Conservation (phyloP, 495 filamentous ascomycete species). For the Podospora pseudopauciseta region DNA sequence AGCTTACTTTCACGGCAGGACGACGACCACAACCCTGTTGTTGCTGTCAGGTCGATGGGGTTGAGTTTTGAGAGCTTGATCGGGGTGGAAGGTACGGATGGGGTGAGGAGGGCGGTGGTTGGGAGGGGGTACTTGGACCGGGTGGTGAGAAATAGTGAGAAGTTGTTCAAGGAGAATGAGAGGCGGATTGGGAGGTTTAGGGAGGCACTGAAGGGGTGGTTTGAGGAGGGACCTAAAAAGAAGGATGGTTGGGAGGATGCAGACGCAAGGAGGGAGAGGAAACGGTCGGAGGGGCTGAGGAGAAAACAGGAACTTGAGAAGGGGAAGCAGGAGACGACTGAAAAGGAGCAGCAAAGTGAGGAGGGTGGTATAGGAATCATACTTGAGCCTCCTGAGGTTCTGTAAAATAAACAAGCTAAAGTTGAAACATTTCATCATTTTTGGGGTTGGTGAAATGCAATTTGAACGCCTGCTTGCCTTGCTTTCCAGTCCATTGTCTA, state of each 20-base stretch:
- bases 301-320: slow-evolving; percentile 40
- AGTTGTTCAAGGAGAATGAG: slow-evolving; percentile 70
- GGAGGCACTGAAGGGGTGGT: slow-evolving; percentile 36
- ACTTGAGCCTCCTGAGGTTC: slow-evolving; percentile 17
- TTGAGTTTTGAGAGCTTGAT: slow-evolving; percentile 75
- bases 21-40: slow-evolving; percentile 56
- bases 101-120: slow-evolving; percentile 42
- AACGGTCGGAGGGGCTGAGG: slow-evolving; percentile 58
- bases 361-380: slow-evolving; percentile 3
- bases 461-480: slow-evolving; percentile 7
- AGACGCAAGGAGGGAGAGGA: slow-evolving; percentile 54
- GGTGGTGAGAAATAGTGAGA: slow-evolving; percentile 66
- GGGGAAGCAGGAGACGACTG: slow-evolving; percentile 19
- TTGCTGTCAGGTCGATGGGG: slow-evolving; percentile 77
- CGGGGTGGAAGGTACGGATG: slow-evolving; percentile 48
- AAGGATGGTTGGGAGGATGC: slow-evolving; percentile 54
- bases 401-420: slow-evolving; percentile 13
- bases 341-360: not conserved
- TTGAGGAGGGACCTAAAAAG: slow-evolving; percentile 22
- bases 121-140: slow-evolving; percentile 57
- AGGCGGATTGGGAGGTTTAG: slow-evolving; percentile 65
- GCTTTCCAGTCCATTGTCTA: slow-evolving; percentile 13
- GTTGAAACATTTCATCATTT: not conserved
- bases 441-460: not conserved
- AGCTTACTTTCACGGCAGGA: slow-evolving; percentile 25